Evolutionary conservation across 495 filamentous ascomycete genomes (phyloP).

Genomic region (Podospora tetraspora): DNA sequence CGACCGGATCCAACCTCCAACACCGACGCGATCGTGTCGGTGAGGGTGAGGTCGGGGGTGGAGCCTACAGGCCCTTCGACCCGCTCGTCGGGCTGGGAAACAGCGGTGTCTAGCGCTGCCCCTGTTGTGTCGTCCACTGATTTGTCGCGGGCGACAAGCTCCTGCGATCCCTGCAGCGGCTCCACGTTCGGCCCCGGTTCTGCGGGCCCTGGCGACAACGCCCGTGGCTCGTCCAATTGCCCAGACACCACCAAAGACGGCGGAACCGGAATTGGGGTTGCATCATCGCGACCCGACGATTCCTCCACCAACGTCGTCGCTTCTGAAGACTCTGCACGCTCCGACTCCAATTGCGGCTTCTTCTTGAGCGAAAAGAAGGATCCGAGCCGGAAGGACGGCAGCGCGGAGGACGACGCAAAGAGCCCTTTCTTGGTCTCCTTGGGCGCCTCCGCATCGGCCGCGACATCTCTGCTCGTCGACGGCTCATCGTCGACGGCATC

Average conservation of each 20-base stretch:
- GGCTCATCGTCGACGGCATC: background rate
- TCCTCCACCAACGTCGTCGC: background rate
- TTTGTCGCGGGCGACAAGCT: slow-evolving; percentile 24
- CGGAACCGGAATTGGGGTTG: slow-evolving; percentile 9
- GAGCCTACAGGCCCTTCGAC: slow-evolving; percentile 14
- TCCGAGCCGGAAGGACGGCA: slow-evolving; percentile 22
- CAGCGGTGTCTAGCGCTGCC: slow-evolving; percentile 27
- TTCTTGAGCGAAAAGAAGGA: slow-evolving; percentile 21
- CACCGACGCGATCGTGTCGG: background rate
- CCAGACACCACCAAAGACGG: background rate
- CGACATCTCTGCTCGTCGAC: background rate
- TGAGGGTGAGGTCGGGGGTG: slow-evolving; percentile 14
- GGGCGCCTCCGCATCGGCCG: background rate
- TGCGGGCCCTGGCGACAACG: slow-evolving; percentile 11
- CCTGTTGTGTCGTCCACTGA: slow-evolving; percentile 28
- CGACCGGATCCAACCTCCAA: slow-evolving; percentile 7
- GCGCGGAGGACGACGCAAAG: slow-evolving; percentile 16
- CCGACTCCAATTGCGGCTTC: background rate
- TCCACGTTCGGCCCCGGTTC: slow-evolving; percentile 18
- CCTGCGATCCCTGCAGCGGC: slow-evolving; percentile 22
- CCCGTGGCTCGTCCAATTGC: slow-evolving; percentile 10
- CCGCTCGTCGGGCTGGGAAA: slow-evolving; percentile 24
- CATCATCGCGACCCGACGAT: slow-evolving; percentile 10
- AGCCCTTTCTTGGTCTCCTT: slow-evolving; percentile 18
- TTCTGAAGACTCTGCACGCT: slow-evolving; percentile 3